Evolutionary conservation across 1,139 yeast genomes (phyloP).

Genomic region (Yamadazyma siamensis): DNA sequence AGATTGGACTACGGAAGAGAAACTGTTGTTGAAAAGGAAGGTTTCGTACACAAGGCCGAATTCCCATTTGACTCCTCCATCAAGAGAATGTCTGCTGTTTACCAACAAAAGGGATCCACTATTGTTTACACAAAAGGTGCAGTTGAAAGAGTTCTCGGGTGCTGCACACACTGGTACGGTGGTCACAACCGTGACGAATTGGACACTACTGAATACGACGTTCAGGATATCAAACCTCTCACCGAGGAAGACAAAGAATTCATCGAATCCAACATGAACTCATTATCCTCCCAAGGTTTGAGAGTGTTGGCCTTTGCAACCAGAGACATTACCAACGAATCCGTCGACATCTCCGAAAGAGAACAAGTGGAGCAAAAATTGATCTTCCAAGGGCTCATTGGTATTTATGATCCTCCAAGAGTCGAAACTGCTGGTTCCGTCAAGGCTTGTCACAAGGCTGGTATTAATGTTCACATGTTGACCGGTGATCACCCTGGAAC

Average conservation of each 20-base stretch:
- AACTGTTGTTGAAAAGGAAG: conserved; percentile 28
- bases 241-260: conserved; percentile 36
- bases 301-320: conserved; percentile 72
- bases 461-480: conserved; percentile 79
- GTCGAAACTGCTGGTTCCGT: conserved; percentile 69
- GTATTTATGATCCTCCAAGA: conserved; percentile 84
- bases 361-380: conserved; percentile 53
- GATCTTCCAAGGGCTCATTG: conserved; percentile 66
- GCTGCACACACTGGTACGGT: conserved; percentile 58
- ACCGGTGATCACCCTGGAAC: conserved; percentile 87
- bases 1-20: conserved; percentile 52
- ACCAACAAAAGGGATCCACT: conserved; percentile 37
- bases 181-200: conserved; percentile 27
- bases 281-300: conserved; percentile 65
- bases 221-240: conserved; percentile 26
- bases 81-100: conserved; percentile 71
- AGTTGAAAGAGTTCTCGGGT: conserved; percentile 63
- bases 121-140: conserved; percentile 72
- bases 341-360: conserved; percentile 28
- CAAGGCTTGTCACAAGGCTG: conserved; percentile 67
- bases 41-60: conserved; percentile 51
- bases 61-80: conserved; percentile 77
- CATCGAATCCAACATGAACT: conserved; percentile 58
- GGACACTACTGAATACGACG: conserved; percentile 9
- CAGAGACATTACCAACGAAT: conserved; percentile 15